Base-by-base conservation (phyloP, 768 basidiomycete genomes). In the Aureoboletus auriporus region DNA sequence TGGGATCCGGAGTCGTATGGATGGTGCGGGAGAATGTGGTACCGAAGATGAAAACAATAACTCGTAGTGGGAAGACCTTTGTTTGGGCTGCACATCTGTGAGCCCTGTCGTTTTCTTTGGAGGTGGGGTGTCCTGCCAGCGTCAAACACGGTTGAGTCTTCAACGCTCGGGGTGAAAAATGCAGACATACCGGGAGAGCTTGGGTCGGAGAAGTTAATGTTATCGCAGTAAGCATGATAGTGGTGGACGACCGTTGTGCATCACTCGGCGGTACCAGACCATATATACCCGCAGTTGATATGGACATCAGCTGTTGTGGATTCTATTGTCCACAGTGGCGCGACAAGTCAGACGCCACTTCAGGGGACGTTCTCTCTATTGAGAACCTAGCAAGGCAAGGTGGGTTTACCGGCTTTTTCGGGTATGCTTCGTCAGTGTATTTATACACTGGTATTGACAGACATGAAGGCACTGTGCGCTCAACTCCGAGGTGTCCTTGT, bases 271-370 rank as follows among this genome's bases (percentile, higher is more conserved):
- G 13, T 5, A 9, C 26, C 40, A 27, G 27, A 33, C 27, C 37
- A 39, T 59, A 50, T 62, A 61, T 59, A 52, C 26, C 38, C 3
- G 26, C 30, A 38, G 6, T 34, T 26, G 27, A 11, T 43, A 52
- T 52, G 55, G 50, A 49, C 42, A 44, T 40, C 16, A 13, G 9
- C 38, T 28, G 28, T 30, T 31, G 56, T 58, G 60, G 52, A 17
- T 17, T 6, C 29, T 27, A 51, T 50, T 47, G 55, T 54, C 49
- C 47, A 52, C 55, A 26, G 33, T 42, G 8, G 42, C 16, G 10
- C 16, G 17, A 13, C 39, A 47, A 10, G 45, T 49, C 41, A 45
- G 49, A 42, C 30, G 39, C 51, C 44, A 47, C 50, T n/a, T 33
- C 14, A 11, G 17, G 40, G 34, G 5, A 11, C 17, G 7, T 31